These are phyloP conservation scores for Geum urbanum DNA, from an alignment of 306 rosid species.

Conservation along the genomic window DNA sequence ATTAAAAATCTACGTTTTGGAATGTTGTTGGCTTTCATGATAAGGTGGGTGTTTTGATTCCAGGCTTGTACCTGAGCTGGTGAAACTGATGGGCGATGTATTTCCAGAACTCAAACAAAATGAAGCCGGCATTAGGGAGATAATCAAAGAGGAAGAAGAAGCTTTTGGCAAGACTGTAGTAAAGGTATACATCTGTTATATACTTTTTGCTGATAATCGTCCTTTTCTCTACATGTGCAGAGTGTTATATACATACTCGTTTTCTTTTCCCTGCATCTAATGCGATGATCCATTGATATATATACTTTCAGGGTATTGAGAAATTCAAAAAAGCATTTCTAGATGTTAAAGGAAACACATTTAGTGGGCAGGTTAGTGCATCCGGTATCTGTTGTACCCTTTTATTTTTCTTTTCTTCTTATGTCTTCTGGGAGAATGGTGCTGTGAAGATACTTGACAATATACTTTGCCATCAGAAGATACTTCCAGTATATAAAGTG, in stretches of 20 bases:
- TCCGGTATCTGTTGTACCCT: conserved; percentile 2
- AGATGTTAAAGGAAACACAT: conserved; percentile 71
- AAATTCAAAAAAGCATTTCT: conserved; percentile 79
- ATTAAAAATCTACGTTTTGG: not conserved
- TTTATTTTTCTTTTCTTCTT: not conserved
- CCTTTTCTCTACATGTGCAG: not conserved
- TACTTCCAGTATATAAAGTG: too few relatives aligned
- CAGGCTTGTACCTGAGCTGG: conserved; percentile 78
- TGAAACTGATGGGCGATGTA: conserved; percentile 62
- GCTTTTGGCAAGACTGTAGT: conserved; percentile 89
- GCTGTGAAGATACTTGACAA: not conserved
- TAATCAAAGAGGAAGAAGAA: conserved; percentile 89
- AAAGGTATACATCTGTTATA: conserved; percentile 48
- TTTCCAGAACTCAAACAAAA: conserved; percentile 80
- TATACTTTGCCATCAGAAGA: conserved; percentile 1
- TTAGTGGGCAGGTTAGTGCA: conserved; percentile 86
- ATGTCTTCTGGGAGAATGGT: not conserved
- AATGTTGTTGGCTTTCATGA: conserved; percentile 3
- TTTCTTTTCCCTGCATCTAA: not conserved
- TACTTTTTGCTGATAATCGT: not conserved
- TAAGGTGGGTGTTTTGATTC: conserved; percentile 11
- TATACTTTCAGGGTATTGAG: conserved; percentile 71
- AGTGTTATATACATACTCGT: too few relatives aligned
- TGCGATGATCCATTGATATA: conserved; percentile 7
- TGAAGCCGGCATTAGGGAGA: conserved; percentile 55